A percentile compares a stretch with the other conserved stretches of the same genome.
These are phyloP conservation scores for Ganoderma boninense DNA, from an alignment of 1,284 basidiomycete species.

Conservation along the genomic window DNA sequence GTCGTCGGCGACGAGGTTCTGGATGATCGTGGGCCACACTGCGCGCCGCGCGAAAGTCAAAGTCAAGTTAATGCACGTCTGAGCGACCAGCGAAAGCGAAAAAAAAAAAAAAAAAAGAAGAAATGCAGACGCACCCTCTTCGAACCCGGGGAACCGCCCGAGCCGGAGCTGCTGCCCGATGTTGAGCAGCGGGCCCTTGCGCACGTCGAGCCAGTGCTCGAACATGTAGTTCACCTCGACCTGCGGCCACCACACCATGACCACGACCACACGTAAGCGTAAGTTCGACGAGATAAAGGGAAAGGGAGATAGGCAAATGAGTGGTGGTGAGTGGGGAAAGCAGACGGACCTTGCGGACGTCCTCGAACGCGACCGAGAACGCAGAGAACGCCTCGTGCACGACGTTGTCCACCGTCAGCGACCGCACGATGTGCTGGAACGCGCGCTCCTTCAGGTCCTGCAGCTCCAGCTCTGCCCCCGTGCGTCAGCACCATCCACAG, in stretches of 20 bases:
- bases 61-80: background rate
- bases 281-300: no score
- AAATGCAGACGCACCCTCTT: constrained; percentile 61
- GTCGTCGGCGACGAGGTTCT: constrained; percentile 49
- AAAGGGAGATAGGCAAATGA: no score
- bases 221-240: constrained; percentile 83
- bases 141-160: constrained; percentile 85
- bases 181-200: constrained; percentile 79
- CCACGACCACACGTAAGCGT: no score
- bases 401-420: constrained; percentile 81
- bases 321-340: no score
- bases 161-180: constrained; percentile 86
- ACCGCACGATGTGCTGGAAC: constrained; percentile 79
- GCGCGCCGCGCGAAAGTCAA: background rate
- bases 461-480: constrained; percentile 66
- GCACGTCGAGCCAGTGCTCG: constrained; percentile 84
- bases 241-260: constrained; percentile 44
- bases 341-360: constrained; percentile 74
- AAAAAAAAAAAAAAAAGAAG: no score
- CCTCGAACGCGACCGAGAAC: constrained; percentile 84
- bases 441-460: constrained; percentile 75
- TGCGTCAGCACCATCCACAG: background rate
- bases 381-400: constrained; percentile 88
- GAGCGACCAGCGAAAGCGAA: background rate
- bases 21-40: constrained; percentile 78